These are phyloP conservation scores for Penicillium sp. DNA, from an alignment of 2,329 filamentous ascomycete genomes.

Conservation along the genomic window DNA sequence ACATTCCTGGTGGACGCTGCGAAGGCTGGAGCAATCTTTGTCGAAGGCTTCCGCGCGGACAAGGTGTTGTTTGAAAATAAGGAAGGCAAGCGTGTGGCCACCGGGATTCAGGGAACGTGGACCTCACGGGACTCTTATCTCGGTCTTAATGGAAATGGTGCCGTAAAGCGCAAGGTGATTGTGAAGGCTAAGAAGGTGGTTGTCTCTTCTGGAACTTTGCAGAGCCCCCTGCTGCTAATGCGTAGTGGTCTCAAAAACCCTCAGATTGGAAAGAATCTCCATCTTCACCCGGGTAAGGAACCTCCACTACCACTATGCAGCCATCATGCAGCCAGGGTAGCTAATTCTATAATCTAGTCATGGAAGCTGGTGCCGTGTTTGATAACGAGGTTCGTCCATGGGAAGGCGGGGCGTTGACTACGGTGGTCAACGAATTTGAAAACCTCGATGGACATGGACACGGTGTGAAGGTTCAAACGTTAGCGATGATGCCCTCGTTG, in stretches of 20 bases:
- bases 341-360: conserved; percentile 18
- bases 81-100: conserved; percentile 54
- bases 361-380: conserved; percentile 55
- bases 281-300: conserved; percentile 69
- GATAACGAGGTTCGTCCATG: conserved; percentile 65
- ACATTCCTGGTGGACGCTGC: conserved; percentile 76
- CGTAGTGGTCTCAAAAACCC: conserved; percentile 75
- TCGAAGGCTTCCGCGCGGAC: conserved; percentile 74
- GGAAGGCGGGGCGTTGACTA: conserved; percentile 75
- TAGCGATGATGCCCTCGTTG: conserved; percentile 66
- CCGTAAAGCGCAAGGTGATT: conserved; percentile 57
- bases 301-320: conserved; percentile 26
- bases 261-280: conserved; percentile 74
- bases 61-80: conserved; percentile 57
- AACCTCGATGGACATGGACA: conserved; percentile 76
- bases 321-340: not conserved
- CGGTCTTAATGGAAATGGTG: conserved; percentile 49
- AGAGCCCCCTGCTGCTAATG: conserved; percentile 69
- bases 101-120: conserved; percentile 71
- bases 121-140: conserved; percentile 62
- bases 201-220: conserved; percentile 68
- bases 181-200: conserved; percentile 78
- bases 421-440: conserved; percentile 70
- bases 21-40: conserved; percentile 68
- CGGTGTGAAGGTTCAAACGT: conserved; percentile 73